Evolutionary conservation across 2,329 filamentous ascomycete species (phyloP).

Genomic region (Macrophomina phaseolina): DNA sequence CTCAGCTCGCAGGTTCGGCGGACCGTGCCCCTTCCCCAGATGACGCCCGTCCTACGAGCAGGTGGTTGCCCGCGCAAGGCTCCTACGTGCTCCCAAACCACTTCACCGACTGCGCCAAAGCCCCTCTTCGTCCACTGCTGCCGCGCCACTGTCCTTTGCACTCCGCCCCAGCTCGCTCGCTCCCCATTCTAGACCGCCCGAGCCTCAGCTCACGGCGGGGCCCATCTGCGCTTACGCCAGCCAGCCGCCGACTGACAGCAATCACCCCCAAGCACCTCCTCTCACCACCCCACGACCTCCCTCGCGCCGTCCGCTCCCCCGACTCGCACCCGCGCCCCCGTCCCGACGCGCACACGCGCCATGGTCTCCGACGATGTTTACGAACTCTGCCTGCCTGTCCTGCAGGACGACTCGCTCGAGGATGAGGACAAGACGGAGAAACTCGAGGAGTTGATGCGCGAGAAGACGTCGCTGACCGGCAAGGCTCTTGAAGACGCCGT

Average conservation of each 20-base stretch:
- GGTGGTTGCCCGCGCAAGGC: neutral
- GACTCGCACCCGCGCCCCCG: neutral
- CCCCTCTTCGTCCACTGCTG: constrained; percentile 15
- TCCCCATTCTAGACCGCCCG: constrained; percentile 11
- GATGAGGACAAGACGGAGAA: constrained; percentile 96
- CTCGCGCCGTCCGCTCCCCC: constrained; percentile 1
- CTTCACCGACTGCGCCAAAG: constrained; percentile 21
- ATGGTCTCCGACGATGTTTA: constrained; percentile 96
- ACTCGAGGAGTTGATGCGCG: constrained; percentile 83
- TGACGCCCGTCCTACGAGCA: constrained; percentile 3
- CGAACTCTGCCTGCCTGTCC: constrained; percentile 86
- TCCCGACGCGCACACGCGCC: neutral
- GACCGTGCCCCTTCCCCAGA: constrained; percentile 9
- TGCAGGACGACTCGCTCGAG: constrained; percentile 80
- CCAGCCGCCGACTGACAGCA: constrained; percentile 25
- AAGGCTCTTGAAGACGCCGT: constrained; percentile 85
- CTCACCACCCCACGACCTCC: neutral
- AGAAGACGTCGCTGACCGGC: constrained; percentile 76
- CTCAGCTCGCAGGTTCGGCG: constrained; percentile 4
- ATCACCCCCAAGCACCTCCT: constrained; percentile 22
- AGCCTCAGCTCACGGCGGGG: constrained; percentile 20
- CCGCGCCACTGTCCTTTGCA: constrained; percentile 20
- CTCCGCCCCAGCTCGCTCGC: constrained; percentile 5
- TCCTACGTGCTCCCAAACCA: constrained; percentile 14
- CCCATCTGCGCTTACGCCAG: constrained; percentile 23